These are phyloP conservation scores for Pseudocercospora ulei DNA, from an alignment of 2,329 filamentous ascomycete species.

Conservation along the genomic window DNA sequence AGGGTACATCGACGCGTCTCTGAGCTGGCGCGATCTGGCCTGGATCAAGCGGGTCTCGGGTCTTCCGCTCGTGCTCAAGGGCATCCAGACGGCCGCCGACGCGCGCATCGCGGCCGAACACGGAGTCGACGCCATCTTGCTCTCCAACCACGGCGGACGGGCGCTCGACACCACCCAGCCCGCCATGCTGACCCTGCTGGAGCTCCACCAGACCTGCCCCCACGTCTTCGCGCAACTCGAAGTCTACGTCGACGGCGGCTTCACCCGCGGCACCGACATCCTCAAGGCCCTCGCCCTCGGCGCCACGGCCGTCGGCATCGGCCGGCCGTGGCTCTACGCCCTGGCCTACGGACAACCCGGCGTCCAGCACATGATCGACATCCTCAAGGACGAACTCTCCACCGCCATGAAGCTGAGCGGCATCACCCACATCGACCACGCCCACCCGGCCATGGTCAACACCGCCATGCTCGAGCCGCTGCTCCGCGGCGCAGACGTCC, in stretches of 20 bases:
- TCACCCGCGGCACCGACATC: slow-evolving; percentile 44
- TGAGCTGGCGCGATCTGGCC: slow-evolving; percentile 53
- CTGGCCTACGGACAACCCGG: slow-evolving; percentile 51
- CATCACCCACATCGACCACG: slow-evolving; percentile 51
- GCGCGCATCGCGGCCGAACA: slow-evolving; percentile 39
- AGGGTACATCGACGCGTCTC: slow-evolving; percentile 39
- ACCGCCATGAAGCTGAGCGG: slow-evolving; percentile 58
- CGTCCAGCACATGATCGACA: slow-evolving; percentile 34
- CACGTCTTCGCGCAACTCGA: slow-evolving; percentile 45
- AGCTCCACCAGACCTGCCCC: slow-evolving; percentile 53
- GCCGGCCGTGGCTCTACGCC: slow-evolving; percentile 51
- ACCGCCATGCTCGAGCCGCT: slow-evolving; percentile 25
- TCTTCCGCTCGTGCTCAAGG: slow-evolving; percentile 55
- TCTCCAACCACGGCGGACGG: slow-evolving; percentile 47
- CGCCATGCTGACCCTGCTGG: slow-evolving; percentile 50
- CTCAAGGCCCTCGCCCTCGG: slow-evolving; percentile 48
- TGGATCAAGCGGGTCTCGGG: slow-evolving; percentile 52
- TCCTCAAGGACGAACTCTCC: slow-evolving; percentile 49
- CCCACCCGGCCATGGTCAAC: slow-evolving; percentile 52
- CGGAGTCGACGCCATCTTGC: slow-evolving; percentile 44
- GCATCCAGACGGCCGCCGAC: slow-evolving; percentile 46
- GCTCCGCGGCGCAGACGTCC: slow-evolving; percentile 17
- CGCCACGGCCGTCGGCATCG: slow-evolving; percentile 50
- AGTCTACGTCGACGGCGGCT: slow-evolving; percentile 46
- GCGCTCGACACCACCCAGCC: slow-evolving; percentile 44